Evolutionary conservation across 2,329 filamentous ascomycete species (phyloP), one percentile per base, ranked within the genome.

Genomic region (Alternaria gaisen): DNA sequence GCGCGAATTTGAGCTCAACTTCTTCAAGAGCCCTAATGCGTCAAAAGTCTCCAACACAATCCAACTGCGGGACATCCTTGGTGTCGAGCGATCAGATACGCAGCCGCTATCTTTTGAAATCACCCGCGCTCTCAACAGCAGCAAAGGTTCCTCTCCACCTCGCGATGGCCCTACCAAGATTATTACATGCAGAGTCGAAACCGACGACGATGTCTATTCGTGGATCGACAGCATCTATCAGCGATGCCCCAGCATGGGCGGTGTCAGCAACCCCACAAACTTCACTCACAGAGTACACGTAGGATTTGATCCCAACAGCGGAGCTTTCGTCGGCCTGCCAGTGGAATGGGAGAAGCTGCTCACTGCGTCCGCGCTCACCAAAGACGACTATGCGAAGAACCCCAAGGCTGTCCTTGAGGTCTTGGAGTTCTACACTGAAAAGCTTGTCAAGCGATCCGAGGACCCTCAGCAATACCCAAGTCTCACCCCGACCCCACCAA

Each of bases 181-280:
- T 4, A 87, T 97, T 53, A 93, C 95, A 66, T 95, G 97, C 78
- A 93, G 91, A 77, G 93, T 98, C 72, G 97, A 97, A 81, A 91
- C 90, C 58, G 95, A 99, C 74, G 94, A 97, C 75, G 95, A 99
- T 70, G 88, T 99, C 55, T 99, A 99, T 80, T 93, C 97, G 73
- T 99, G 95, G 95, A 97, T 98, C 73, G 95, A 99, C 79, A 92
- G 94, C 78, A 96, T 99, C 68, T 98, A 98, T 78, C 93, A 94
- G 71, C 91, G 94, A 66, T 98, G 94, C 79, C 95, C 95, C 18
- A 94, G 93, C 64, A 97, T 98, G 93, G 94, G 95, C 63, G 95
- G 95, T 70, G 95, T 99, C 58, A 97, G 94, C 81, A 97, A 98
- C 79, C 95, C 95, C 6, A 98, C 95, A 67, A 97, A 98, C 83